Evolutionary conservation across 257 asterid genomes (phyloP).

Genomic region (Rubia yunnanensis): DNA sequence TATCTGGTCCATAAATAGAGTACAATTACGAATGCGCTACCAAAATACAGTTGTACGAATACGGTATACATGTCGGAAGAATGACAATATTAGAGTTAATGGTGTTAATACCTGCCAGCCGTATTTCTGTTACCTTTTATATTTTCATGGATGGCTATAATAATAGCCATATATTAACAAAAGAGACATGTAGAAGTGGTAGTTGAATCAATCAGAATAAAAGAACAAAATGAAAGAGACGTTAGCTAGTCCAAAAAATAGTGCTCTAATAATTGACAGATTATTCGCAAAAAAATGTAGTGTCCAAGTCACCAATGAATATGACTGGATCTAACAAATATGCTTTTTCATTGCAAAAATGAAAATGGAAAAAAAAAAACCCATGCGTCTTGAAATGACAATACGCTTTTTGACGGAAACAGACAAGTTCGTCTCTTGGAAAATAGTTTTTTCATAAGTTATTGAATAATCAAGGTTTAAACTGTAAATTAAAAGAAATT

Average conservation of each 20-base stretch:
- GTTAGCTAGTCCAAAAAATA: neutral
- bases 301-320: neutral
- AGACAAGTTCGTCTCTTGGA: too few relatives aligned
- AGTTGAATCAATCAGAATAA: neutral
- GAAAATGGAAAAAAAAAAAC: too few relatives aligned
- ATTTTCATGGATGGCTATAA: neutral
- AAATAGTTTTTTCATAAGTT: too few relatives aligned
- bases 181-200: neutral
- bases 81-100: neutral
- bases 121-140: neutral
- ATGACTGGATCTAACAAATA: too few relatives aligned
- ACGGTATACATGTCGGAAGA: neutral
- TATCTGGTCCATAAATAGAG: neutral
- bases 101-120: neutral
- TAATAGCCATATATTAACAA: neutral
- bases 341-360: too few relatives aligned
- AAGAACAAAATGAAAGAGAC: neutral
- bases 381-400: too few relatives aligned
- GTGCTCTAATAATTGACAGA: neutral
- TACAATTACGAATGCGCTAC: neutral
- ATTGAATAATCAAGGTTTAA: too few relatives aligned
- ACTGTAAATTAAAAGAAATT: neutral
- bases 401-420: too few relatives aligned
- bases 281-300: neutral
- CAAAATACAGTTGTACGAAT: neutral